Base-by-base conservation (phyloP, 2,329 filamentous ascomycete genomes). In the Pyrenophora seminiperda region DNA sequence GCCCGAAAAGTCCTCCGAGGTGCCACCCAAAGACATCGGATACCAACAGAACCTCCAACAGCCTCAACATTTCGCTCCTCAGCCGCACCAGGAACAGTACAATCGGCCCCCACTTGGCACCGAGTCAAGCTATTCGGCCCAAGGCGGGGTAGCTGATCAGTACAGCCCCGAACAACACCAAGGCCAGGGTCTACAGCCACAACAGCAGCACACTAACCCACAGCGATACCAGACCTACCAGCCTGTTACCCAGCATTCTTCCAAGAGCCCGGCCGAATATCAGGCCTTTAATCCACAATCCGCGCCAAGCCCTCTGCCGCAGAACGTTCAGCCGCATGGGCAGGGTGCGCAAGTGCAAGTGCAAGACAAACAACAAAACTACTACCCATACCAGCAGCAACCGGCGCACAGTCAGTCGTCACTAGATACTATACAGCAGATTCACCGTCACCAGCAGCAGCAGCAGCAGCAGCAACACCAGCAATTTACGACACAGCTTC, bases 111-210 rank as follows among this genome's bases (percentile, higher is more conserved):
- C 66, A 67, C 66, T 73, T 58, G 68, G 68, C 67, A 72, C 70
- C 34, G 68, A 72, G 60, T 67, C 67, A 41, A 73, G 68, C 63
- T 71, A 71, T 55, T 65, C 66, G 50, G 61, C 67, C 41, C 67
- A 70, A 56, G 67, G 70, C 63, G 70, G 70, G 67, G 70, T 70
- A 68, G 66, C 24, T 27, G 24, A 72, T 15, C 70, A 68, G 50
- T 73, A 73, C 64, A 72, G 70, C 65, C 65, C 71, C 37, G 68
- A 72, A 43, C 63, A 68, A 59, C 68, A 71, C 47, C 65, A 70
- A 42, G 56, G 58, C 34, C 58, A 60, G 27, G 48, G 49, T 37
- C 49, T 49, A 34, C 64, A 64, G 50, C 62, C 56, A 55, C 65
- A 56, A 61, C 68, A 66, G 47, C 66, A 62, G 19, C 59, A 56